phyloP scores from a whole-genome alignment of 2,329 filamentous ascomycete species.

The Pseudogymnoascus sp. region DNA sequence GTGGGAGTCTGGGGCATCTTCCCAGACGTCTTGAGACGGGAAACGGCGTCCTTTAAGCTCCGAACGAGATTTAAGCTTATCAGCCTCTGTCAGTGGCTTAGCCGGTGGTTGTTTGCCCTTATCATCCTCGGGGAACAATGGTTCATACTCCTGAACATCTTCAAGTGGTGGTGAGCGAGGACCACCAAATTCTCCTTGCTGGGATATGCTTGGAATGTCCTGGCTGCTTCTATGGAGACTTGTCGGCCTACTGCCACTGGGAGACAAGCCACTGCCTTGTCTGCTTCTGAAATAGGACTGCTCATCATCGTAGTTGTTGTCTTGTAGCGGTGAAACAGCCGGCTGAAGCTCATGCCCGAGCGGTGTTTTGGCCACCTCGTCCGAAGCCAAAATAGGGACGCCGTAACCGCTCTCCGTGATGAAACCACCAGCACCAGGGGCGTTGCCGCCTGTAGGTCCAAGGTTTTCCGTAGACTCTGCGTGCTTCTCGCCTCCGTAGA shows the following conservation, averaged over 20 bases:
- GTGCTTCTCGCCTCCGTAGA: conserved; percentile 34
- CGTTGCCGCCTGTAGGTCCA: conserved; percentile 36
- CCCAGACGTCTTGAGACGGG: conserved; percentile 94
- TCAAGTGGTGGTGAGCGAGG: conserved; percentile 65
- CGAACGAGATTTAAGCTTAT: conserved; percentile 48
- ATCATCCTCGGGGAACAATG: conserved; percentile 77
- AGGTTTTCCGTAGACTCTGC: conserved; percentile 44
- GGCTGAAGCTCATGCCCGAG: conserved; percentile 62
- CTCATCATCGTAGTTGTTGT: conserved; percentile 52
- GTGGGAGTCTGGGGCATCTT: conserved; percentile 83
- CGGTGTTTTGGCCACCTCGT: conserved; percentile 73
- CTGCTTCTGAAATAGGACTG: conserved; percentile 38
- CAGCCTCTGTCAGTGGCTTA: conserved; percentile 37
- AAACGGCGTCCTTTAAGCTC: conserved; percentile 61
- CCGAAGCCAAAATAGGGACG: conserved; percentile 78
- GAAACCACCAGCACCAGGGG: conserved; percentile 39
- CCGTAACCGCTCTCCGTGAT: conserved; percentile 56
- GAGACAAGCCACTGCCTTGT: conserved; percentile 35
- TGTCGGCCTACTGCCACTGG: conserved; percentile 39
- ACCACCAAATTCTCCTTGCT: conserved; percentile 26
- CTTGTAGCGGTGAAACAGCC: conserved; percentile 69
- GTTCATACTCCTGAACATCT: conserved; percentile 90
- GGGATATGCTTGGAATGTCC: conserved; percentile 38
- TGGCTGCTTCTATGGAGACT: conserved; percentile 59
- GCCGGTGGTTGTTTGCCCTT: conserved; percentile 42